phyloP scores from a whole-genome alignment of 1,284 basidiomycete genomes.

The Pholiota adiposa region DNA sequence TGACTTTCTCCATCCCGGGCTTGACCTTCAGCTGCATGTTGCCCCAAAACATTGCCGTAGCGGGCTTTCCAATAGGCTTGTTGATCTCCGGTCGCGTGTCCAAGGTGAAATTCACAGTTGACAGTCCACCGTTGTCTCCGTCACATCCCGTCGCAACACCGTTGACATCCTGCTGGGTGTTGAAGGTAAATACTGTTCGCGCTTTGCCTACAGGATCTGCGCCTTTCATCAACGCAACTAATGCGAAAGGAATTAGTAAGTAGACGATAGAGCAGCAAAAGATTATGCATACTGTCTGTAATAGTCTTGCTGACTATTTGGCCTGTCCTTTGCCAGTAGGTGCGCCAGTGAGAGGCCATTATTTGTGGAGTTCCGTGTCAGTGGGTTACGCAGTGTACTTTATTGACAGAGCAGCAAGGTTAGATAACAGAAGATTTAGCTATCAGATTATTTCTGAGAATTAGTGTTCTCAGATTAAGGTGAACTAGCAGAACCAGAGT shows the following conservation, averaged over 20 bases:
- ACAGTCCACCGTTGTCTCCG: conserved; percentile 85
- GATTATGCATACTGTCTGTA: conserved; percentile 32
- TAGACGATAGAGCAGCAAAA: not conserved
- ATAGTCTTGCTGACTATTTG: conserved; percentile 37
- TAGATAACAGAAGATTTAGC: too few species aligned
- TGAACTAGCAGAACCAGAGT: too few species aligned
- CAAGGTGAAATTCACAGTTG: conserved; percentile 70
- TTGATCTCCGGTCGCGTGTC: conserved; percentile 52
- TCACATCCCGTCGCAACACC: conserved; percentile 80
- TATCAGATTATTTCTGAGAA: too few species aligned
- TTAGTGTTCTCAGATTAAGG: too few species aligned
- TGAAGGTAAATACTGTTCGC: conserved; percentile 66
- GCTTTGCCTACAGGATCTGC: conserved; percentile 63
- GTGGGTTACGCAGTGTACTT: not conserved
- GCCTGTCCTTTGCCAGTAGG: conserved; percentile 40
- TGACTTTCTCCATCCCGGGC: conserved; percentile 59
- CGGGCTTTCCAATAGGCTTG: conserved; percentile 38
- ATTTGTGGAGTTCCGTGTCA: not conserved
- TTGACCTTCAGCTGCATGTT: conserved; percentile 71
- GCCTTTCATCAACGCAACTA: conserved; percentile 78
- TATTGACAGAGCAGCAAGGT: too few species aligned
- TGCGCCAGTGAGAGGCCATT: conserved; percentile 35
- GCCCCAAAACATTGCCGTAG: conserved; percentile 75
- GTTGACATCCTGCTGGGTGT: conserved; percentile 58
- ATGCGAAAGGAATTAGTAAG: conserved; percentile 18